A percentile compares a stretch with the other conserved stretches of the same genome.
phyloP scores from a whole-genome alignment of 805 yeast genomes.

The Hanseniaspora opuntiae region DNA sequence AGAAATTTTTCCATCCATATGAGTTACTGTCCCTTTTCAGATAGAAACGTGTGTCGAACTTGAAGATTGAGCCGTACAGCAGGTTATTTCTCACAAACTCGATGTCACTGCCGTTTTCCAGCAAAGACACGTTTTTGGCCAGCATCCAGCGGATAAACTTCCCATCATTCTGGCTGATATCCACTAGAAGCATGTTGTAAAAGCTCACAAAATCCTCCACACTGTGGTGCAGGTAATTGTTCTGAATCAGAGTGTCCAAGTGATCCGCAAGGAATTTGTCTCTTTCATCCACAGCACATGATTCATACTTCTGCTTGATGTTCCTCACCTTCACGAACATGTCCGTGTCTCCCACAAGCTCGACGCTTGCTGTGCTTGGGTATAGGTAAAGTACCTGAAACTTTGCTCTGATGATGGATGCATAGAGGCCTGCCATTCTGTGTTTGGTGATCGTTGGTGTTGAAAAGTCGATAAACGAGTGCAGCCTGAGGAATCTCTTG shows the following conservation, averaged over 20 bases:
- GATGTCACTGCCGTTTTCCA: background rate
- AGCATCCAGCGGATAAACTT: background rate
- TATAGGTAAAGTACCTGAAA: background rate
- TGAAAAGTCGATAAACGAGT: background rate
- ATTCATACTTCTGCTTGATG: background rate
- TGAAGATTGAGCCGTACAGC: background rate
- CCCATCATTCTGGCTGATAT: background rate
- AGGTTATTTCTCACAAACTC: background rate
- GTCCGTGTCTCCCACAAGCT: constrained; percentile 1
- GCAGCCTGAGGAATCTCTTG: constrained; percentile 1
- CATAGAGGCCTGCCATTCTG: background rate
- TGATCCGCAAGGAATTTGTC: background rate
- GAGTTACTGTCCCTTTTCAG: background rate
- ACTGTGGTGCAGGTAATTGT: background rate
- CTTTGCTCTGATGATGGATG: background rate
- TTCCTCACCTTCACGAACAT: background rate
- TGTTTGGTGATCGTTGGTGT: background rate
- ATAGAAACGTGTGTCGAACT: background rate
- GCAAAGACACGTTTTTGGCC: background rate
- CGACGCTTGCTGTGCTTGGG: background rate
- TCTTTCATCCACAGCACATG: background rate
- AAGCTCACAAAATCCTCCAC: background rate
- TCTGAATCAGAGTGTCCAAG: background rate
- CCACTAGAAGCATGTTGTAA: background rate
- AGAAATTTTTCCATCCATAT: background rate